These are phyloP conservation scores for Cymbopogon citratus DNA, from an alignment of 176 grass and related monocot genomes.

Conservation along the genomic window DNA sequence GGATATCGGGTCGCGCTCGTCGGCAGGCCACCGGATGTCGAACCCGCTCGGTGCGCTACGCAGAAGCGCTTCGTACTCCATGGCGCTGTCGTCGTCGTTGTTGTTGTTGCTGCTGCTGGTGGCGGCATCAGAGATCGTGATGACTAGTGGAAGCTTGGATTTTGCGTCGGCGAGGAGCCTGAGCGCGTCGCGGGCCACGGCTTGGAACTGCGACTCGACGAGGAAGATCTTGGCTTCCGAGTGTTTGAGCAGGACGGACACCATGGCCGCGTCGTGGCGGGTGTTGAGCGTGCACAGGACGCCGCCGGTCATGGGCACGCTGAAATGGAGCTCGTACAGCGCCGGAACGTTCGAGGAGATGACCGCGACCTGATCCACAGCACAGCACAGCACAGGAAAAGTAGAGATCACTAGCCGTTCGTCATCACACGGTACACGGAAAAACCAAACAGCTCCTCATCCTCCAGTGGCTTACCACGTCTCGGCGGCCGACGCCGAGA, in stretches of 20 bases:
- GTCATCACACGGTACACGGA: neutral
- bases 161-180: neutral
- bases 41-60: slow-evolving; percentile 2
- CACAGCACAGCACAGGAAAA: neutral
- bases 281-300: slow-evolving; percentile 54
- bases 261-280: slow-evolving; percentile 38
- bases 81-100: neutral
- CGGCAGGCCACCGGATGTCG: slow-evolving; percentile 48
- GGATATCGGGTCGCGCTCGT: slow-evolving; percentile 54
- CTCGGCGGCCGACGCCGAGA: slow-evolving; percentile 35
- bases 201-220: slow-evolving; percentile 39
- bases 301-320: slow-evolving; percentile 46
- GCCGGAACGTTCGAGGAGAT: slow-evolving; percentile 40
- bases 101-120: neutral
- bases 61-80: slow-evolving; percentile 37
- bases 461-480: slow-evolving; percentile 26
- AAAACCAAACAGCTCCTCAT: neutral
- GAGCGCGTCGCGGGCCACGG: slow-evolving; percentile 17
- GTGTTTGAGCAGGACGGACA: slow-evolving; percentile 37
- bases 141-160: slow-evolving; percentile 1
- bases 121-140: slow-evolving; percentile 17
- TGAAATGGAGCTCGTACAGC: slow-evolving; percentile 65
- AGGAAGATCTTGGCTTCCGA: slow-evolving; percentile 49
- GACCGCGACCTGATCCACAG: slow-evolving; percentile 33
- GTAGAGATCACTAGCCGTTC: neutral